phyloP scores from a whole-genome alignment of 2,329 filamentous ascomycete genomes.

The Aspergillus glaucus region DNA sequence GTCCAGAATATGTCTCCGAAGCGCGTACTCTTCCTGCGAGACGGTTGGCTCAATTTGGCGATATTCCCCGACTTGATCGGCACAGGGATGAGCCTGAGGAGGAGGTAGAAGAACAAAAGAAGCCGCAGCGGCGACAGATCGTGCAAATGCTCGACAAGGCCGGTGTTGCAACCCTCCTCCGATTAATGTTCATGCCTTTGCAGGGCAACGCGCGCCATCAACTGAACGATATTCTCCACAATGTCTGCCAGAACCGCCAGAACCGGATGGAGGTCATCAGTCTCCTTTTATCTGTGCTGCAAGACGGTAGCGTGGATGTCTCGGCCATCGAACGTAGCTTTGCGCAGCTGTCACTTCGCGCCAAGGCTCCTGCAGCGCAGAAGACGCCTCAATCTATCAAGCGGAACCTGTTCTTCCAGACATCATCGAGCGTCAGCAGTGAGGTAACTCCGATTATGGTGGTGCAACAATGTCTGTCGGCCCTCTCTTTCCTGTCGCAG shows the following conservation, averaged over 20 bases:
- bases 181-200: conserved; percentile 97
- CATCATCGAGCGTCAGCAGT: conserved; percentile 55
- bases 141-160: conserved; percentile 97
- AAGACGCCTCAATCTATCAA: conserved; percentile 80
- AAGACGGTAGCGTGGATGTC: conserved; percentile 91
- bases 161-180: conserved; percentile 87
- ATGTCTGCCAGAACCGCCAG: conserved; percentile 93
- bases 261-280: conserved; percentile 91
- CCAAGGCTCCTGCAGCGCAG: conserved; percentile 69
- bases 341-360: conserved; percentile 81
- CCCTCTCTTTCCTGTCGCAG: conserved; percentile 74
- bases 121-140: conserved; percentile 69
- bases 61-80: conserved; percentile 33
- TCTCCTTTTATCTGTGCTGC: conserved; percentile 83
- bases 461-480: conserved; percentile 86
- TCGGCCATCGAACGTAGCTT: conserved; percentile 94
- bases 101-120: conserved; percentile 47
- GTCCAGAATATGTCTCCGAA: conserved; percentile 79
- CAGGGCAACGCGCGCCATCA: conserved; percentile 78
- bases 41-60: conserved; percentile 49
- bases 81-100: conserved; percentile 31
- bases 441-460: conserved; percentile 93
- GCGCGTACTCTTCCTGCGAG: conserved; percentile 64
- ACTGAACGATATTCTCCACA: conserved; percentile 79
- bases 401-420: conserved; percentile 61